These are phyloP conservation scores for Tephrocybe sp. DNA, from an alignment of 768 basidiomycete species.

Conservation along the genomic window DNA sequence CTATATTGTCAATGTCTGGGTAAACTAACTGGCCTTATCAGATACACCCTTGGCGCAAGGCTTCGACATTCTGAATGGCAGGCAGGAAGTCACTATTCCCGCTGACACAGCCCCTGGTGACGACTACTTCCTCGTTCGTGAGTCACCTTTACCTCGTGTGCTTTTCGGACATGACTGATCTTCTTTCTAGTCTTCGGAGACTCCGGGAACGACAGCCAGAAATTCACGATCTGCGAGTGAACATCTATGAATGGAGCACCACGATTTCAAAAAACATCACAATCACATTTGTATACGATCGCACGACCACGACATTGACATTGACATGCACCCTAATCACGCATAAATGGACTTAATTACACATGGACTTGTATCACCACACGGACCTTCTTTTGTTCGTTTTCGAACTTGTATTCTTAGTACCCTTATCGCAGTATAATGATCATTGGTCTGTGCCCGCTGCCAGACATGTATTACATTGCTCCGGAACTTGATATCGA, in stretches of 20 bases:
- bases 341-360: conserved; percentile 1
- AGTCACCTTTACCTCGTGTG: conserved; percentile 19
- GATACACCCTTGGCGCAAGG: conserved; percentile 28
- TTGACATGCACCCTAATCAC: conserved; percentile 8
- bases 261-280: conserved; percentile 6
- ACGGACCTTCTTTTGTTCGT: conserved; percentile 8
- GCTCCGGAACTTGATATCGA: conserved; percentile 9
- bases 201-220: conserved; percentile 36
- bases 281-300: conserved; percentile 7
- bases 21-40: conserved; percentile 17
- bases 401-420: conserved; percentile 14
- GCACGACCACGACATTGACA: conserved; percentile 14
- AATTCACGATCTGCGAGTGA: conserved; percentile 44
- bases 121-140: conserved; percentile 39
- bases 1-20: not conserved
- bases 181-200: conserved; percentile 29
- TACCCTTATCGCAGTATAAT: conserved; percentile 16
- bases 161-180: not conserved
- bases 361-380: conserved; percentile 16
- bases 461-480: conserved; percentile 5
- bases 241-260: not conserved
- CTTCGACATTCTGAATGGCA: conserved; percentile 39
- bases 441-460: conserved; percentile 1
- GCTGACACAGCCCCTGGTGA: conserved; percentile 26
- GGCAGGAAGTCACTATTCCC: conserved; percentile 33